Conservation (phyloP, 768 basidiomycete genomes). For the Suillus luteus region DNA sequence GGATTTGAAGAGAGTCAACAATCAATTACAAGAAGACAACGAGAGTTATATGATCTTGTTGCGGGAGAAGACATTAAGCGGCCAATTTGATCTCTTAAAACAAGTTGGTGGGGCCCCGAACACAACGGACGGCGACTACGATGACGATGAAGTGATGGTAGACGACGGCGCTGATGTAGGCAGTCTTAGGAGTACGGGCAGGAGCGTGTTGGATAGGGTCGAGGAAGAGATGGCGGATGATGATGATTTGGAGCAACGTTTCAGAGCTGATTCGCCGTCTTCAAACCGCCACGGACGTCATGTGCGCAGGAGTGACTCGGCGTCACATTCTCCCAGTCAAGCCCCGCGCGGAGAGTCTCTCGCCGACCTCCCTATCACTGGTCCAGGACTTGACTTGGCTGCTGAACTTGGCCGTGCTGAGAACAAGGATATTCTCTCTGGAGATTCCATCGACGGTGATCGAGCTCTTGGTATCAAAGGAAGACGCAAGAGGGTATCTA, state of each 20-base stretch:
- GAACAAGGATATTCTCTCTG: constrained; percentile 78
- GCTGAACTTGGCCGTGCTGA: constrained; percentile 91
- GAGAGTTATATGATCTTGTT: constrained; percentile 95
- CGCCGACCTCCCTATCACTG: constrained; percentile 83
- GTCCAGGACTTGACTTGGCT: constrained; percentile 86
- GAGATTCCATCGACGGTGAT: constrained; percentile 53
- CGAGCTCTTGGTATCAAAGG: constrained; percentile 45
- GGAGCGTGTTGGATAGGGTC: constrained; percentile 63
- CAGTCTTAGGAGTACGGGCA: constrained; percentile 57
- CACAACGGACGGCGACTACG: constrained; percentile 41
- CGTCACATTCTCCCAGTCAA: constrained; percentile 45
- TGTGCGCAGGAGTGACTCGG: constrained; percentile 57
- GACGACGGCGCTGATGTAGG: constrained; percentile 49
- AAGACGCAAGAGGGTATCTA: constrained; percentile 44
- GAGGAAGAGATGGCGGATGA: constrained; percentile 53
- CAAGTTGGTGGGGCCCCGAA: constrained; percentile 57
- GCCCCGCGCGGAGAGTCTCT: constrained; percentile 73
- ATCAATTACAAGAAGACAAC: constrained; percentile 91
- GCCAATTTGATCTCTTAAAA: constrained; percentile 78
- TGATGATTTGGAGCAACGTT: constrained; percentile 41
- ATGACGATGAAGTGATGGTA: constrained; percentile 31
- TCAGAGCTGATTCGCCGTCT: constrained; percentile 39
- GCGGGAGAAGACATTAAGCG: constrained; percentile 87
- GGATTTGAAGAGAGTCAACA: constrained; percentile 87
- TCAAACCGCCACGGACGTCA: constrained; percentile 47